These are phyloP conservation scores for Corchorus capsularis DNA, from an alignment of 345 rosid genomes.

Conservation along the genomic window DNA sequence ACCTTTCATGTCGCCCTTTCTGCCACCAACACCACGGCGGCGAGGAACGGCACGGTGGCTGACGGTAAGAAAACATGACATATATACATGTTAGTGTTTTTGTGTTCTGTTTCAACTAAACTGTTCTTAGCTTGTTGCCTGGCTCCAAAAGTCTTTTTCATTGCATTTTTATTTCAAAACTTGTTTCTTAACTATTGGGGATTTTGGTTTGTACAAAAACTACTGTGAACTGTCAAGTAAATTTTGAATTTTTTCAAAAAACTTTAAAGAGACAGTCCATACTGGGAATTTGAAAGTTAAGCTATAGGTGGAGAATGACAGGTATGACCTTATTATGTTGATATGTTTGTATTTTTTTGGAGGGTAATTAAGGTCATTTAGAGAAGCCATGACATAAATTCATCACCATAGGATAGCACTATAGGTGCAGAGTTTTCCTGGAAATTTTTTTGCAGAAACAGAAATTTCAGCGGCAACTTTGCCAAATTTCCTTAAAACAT, in stretches of 20 bases:
- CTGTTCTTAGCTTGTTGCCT: neutral
- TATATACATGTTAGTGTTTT: neutral
- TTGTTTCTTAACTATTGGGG: neutral
- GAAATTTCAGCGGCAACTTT: too few relatives aligned
- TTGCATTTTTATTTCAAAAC: neutral
- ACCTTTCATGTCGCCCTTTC: conserved; percentile 6
- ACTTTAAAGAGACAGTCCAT: neutral
- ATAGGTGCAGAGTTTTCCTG: neutral
- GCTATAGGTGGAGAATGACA: neutral
- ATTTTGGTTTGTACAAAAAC: neutral
- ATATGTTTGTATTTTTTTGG: neutral
- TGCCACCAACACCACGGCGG: neutral
- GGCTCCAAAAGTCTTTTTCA: neutral
- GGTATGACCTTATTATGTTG: neutral
- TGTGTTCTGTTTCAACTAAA: neutral
- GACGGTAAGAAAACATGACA: neutral
- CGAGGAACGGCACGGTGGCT: neutral
- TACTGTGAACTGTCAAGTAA: too few relatives aligned
- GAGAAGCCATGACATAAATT: neutral
- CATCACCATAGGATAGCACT: neutral
- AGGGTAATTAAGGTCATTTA: neutral
- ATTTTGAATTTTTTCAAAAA: too few relatives aligned
- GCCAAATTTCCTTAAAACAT: too few relatives aligned
- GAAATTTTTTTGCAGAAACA: neutral
- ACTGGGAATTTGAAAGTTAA: neutral